phyloP scores from a whole-genome alignment of 371 early-diverging fungal genomes.

The Rhizopus arrhizus region DNA sequence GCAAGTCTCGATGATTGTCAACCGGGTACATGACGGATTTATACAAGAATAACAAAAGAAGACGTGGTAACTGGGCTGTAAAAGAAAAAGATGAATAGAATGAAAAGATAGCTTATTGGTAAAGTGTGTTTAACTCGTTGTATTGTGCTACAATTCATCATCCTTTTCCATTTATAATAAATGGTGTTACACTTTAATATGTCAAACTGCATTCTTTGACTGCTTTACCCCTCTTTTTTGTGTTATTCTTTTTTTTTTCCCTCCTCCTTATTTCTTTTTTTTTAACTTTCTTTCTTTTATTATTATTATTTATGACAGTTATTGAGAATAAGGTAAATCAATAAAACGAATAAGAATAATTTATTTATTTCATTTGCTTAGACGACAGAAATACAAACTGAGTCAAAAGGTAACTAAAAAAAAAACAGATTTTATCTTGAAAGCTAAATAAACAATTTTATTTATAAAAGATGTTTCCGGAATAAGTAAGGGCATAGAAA shows the following conservation, averaged over 20 bases:
- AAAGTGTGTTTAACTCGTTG: no score
- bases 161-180: no score
- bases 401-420: no score
- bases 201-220: constrained; percentile 6
- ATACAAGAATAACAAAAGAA: no score
- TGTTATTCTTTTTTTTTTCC: neutral
- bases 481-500: neutral
- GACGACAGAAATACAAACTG: neutral
- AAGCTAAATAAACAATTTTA: no score
- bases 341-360: neutral
- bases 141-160: neutral
- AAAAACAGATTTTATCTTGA: no score
- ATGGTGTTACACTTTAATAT: neutral
- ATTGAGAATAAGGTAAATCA: neutral
- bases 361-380: neutral
- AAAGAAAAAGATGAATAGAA: neutral
- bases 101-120: neutral
- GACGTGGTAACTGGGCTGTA: no score
- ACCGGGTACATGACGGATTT: no score
- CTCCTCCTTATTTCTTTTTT: neutral
- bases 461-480: neutral
- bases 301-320: neutral
- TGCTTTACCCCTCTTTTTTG: constrained; percentile 1
- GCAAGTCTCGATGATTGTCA: no score
- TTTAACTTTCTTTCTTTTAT: neutral